These are phyloP conservation scores for Septoria petroselini DNA, from an alignment of 2,329 filamentous ascomycete genomes.

Conservation along the genomic window DNA sequence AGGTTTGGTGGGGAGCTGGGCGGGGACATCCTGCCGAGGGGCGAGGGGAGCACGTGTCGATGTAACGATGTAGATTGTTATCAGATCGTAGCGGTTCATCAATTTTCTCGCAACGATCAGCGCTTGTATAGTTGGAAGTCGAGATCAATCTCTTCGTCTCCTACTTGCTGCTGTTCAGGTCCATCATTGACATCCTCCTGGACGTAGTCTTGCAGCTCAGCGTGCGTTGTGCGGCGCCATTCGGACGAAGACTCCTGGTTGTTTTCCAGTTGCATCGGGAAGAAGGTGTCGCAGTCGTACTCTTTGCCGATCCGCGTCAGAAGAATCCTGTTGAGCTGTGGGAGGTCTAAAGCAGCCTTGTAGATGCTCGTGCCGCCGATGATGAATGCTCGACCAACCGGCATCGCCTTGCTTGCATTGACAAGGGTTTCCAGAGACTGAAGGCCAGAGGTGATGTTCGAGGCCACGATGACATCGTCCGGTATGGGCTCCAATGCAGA, in stretches of 20 bases:
- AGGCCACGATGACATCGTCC: conserved; percentile 55
- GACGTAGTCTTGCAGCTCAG: conserved; percentile 60
- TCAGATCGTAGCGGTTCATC: not conserved
- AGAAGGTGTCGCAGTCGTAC: conserved; percentile 74
- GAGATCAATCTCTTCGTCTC: conserved; percentile 28
- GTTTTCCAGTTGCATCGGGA: conserved; percentile 57
- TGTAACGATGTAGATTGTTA: not conserved
- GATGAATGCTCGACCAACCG: conserved; percentile 66
- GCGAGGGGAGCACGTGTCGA: conserved; percentile 6
- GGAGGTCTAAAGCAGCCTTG: conserved; percentile 60
- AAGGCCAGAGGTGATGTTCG: conserved; percentile 33
- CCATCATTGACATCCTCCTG: conserved; percentile 61
- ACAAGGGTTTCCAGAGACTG: conserved; percentile 36
- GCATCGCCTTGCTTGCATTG: conserved; percentile 25
- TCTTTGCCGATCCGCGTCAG: conserved; percentile 66
- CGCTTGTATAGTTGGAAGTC: conserved; percentile 37
- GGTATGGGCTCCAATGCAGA: conserved; percentile 27
- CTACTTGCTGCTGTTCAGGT: conserved; percentile 59
- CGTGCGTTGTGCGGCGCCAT: conserved; percentile 56
- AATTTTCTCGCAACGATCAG: not conserved
- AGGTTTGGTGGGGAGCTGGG: conserved; percentile 13
- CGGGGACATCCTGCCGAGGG: conserved; percentile 12
- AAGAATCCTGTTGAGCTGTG: conserved; percentile 61
- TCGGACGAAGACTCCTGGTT: conserved; percentile 31
- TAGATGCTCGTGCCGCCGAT: conserved; percentile 93